A percentile compares a stretch with the other conserved stretches of the same genome.
Conservation (phyloP, 805 yeast species). For the Candida insectalens region DNA sequence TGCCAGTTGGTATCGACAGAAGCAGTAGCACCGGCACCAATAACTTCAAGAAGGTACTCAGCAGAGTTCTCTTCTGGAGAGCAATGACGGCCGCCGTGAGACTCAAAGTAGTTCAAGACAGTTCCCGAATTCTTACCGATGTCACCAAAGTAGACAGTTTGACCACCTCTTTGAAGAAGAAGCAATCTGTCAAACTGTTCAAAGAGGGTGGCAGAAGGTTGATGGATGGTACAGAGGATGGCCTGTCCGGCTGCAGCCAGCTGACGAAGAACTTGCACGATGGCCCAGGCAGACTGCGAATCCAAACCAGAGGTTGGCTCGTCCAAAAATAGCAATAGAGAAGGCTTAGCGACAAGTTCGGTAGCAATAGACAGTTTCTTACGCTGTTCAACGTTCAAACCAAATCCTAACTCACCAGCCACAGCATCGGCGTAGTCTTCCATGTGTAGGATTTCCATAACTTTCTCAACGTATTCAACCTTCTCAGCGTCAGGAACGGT, state of each 20-base stretch:
- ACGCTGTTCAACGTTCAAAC: slow-evolving; percentile 46
- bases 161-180: slow-evolving; percentile 41
- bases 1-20: slow-evolving; percentile 49
- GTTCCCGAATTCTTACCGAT: slow-evolving; percentile 35
- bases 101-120: slow-evolving; percentile 38
- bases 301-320: slow-evolving; percentile 52
- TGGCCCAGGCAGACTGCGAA: slow-evolving; percentile 52
- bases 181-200: slow-evolving; percentile 32
- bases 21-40: slow-evolving; percentile 82
- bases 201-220: slow-evolving; percentile 38
- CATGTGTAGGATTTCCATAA: slow-evolving; percentile 31
- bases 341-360: slow-evolving; percentile 45
- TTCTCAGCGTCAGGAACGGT: slow-evolving; percentile 31
- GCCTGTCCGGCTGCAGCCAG: slow-evolving; percentile 46
- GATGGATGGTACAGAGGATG: slow-evolving; percentile 48
- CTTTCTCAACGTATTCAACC: slow-evolving; percentile 32
- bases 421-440: slow-evolving; percentile 42
- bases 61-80: slow-evolving; percentile 58
- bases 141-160: slow-evolving; percentile 46
- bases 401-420: slow-evolving; percentile 35
- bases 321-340: slow-evolving; percentile 42
- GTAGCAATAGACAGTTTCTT: slow-evolving; percentile 45
- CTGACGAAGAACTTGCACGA: slow-evolving; percentile 38
- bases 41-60: slow-evolving; percentile 62
- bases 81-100: slow-evolving; percentile 58